phyloP scores from a whole-genome alignment of 805 yeast species.

The Kazachstania viticola region DNA sequence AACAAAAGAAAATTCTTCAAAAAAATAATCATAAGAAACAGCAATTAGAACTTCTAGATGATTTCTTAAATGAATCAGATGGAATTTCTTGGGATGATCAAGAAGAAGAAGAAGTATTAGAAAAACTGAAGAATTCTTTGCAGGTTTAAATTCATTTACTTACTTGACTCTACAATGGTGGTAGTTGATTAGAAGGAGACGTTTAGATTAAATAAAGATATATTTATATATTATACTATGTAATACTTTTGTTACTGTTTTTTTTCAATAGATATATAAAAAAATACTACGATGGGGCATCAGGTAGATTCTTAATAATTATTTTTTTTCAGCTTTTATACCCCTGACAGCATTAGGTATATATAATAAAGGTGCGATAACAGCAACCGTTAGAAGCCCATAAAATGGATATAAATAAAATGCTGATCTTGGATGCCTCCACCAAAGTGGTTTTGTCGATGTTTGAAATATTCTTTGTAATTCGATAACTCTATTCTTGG shows the following conservation, averaged over 20 bases:
- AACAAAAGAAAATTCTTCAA: constrained; percentile 18
- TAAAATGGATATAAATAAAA: constrained; percentile 66
- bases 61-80: constrained; percentile 19
- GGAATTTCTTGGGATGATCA: constrained; percentile 15
- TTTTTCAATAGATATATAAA: constrained; percentile 1
- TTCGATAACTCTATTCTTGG: constrained; percentile 33
- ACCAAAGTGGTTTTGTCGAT: constrained; percentile 47
- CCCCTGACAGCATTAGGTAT: constrained; percentile 64
- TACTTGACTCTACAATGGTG: too few species aligned
- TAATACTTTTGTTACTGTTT: background rate
- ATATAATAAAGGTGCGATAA: constrained; percentile 56
- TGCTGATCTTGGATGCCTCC: constrained; percentile 59
- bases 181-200: too few species aligned
- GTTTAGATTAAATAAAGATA: background rate
- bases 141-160: constrained; percentile 4
- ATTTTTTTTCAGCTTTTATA: constrained; percentile 37
- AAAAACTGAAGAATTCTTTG: constrained; percentile 10
- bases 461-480: constrained; percentile 49
- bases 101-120: constrained; percentile 17
- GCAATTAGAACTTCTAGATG: constrained; percentile 19
- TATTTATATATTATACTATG: background rate
- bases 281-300: too few species aligned
- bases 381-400: constrained; percentile 58
- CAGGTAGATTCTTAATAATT: background rate
- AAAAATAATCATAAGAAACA: constrained; percentile 16